These are phyloP conservation scores for Berberis thunbergii DNA, from an alignment of 164 flowering plant genomes.

Conservation along the genomic window DNA sequence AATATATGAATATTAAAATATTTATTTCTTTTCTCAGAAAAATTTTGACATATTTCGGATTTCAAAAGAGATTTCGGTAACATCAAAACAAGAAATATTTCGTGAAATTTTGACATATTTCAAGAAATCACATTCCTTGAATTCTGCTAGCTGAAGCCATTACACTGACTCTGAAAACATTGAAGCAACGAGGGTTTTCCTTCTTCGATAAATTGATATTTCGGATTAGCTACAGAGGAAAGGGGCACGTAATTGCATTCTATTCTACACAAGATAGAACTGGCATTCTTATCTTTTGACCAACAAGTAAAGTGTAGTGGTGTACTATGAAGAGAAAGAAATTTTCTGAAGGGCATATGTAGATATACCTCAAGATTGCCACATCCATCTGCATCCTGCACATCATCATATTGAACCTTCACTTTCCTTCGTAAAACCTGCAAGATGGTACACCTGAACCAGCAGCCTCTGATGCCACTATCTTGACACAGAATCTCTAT, in stretches of 20 bases:
- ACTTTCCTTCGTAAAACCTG: conserved; percentile 38
- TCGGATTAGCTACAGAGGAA: neutral
- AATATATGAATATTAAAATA: too few species aligned
- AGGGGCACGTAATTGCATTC: neutral
- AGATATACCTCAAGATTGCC: conserved; percentile 74
- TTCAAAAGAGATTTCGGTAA: too few species aligned
- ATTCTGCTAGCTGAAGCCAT: too few species aligned
- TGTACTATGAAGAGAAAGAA: neutral
- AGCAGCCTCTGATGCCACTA: conserved; percentile 89
- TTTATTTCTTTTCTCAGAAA: too few species aligned
- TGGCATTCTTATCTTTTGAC: too few species aligned
- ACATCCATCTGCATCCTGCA: conserved; percentile 60
- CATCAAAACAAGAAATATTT: too few species aligned
- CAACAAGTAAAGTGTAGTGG: too few species aligned
- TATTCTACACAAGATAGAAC: too few species aligned
- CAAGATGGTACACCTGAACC: conserved; percentile 80
- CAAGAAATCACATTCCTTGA: too few species aligned
- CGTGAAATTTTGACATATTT: too few species aligned
- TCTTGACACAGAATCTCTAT: conserved; percentile 83
- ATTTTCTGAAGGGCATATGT: neutral
- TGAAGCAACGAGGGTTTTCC: neutral
- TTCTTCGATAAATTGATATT: neutral
- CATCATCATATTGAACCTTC: conserved; percentile 69
- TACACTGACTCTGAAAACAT: too few species aligned
- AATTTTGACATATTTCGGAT: too few species aligned